Evolutionary conservation across 2,329 filamentous ascomycete species (phyloP).

Genomic region (Didymella arachidicola): DNA sequence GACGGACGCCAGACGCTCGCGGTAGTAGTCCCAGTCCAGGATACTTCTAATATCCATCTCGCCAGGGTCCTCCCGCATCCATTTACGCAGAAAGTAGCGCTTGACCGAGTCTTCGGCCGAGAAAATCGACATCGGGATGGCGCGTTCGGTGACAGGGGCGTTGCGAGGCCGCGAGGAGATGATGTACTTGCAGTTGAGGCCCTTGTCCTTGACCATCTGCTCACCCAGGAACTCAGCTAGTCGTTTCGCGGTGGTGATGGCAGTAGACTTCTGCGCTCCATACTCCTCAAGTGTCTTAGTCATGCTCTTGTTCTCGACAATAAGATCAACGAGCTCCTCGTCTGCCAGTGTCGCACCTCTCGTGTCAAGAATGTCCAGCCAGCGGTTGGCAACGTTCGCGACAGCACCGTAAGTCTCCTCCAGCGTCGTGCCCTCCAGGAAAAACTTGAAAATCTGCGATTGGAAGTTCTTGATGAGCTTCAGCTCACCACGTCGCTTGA

Average conservation of each 20-base stretch:
- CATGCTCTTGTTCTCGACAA: constrained; percentile 99
- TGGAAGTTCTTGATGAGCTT: constrained; percentile 99
- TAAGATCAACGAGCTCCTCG: constrained; percentile 98
- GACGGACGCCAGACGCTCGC: constrained; percentile 93
- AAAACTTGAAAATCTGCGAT: constrained; percentile 99
- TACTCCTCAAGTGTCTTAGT: constrained; percentile 97
- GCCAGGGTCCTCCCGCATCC: constrained; percentile 89
- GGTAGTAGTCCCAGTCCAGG: constrained; percentile 97
- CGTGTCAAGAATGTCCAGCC: constrained; percentile 92
- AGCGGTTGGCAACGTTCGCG: constrained; percentile 92
- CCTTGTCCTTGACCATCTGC: constrained; percentile 99
- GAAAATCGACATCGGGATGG: constrained; percentile 95
- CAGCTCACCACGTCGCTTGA: constrained; percentile 95
- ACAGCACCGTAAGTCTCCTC: constrained; percentile 90
- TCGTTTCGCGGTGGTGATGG: constrained; percentile 96
- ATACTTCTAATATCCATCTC: constrained; percentile 90
- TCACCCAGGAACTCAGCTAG: constrained; percentile 95
- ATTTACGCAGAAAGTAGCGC: constrained; percentile 88
- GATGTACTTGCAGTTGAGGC: constrained; percentile 99
- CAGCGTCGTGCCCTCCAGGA: constrained; percentile 87
- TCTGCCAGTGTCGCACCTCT: constrained; percentile 90
- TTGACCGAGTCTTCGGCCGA: constrained; percentile 90
- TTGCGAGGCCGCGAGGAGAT: constrained; percentile 87
- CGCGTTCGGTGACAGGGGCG: constrained; percentile 92
- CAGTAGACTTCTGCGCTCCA: constrained; percentile 92